These are phyloP conservation scores for Boletus fagicola DNA, from an alignment of 768 basidiomycete genomes.

Conservation along the genomic window DNA sequence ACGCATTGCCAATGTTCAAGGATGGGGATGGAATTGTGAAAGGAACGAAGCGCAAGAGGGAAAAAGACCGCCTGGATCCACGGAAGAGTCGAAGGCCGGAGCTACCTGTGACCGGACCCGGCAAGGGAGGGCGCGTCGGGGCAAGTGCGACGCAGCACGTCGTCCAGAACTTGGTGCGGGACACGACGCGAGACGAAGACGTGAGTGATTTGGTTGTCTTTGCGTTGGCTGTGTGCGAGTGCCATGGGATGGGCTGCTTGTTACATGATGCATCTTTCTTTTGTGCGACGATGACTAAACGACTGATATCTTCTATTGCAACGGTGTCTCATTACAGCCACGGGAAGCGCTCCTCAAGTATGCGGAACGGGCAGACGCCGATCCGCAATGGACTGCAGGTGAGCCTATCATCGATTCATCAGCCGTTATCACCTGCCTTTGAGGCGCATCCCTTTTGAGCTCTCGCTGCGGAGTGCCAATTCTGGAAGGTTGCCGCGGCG, in stretches of 20 bases:
- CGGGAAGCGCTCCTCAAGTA: constrained; percentile 96
- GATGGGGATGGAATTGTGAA: constrained; percentile 68
- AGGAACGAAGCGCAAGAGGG: constrained; percentile 83
- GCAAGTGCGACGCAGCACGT: constrained; percentile 97
- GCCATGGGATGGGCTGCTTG: not conserved
- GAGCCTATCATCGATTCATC: constrained; percentile 33
- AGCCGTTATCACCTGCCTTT: constrained; percentile 15
- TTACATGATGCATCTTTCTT: constrained; percentile 15
- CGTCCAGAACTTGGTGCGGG: constrained; percentile 90
- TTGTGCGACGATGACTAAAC: constrained; percentile 26
- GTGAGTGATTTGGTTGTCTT: constrained; percentile 56
- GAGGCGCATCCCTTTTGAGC: constrained; percentile 8
- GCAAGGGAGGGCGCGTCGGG: constrained; percentile 90
- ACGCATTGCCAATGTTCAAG: constrained; percentile 88
- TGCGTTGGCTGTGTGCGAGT: not conserved
- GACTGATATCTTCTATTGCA: constrained; percentile 17
- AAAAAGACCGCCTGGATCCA: constrained; percentile 85
- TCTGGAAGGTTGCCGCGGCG: constrained; percentile 29
- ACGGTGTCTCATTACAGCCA: constrained; percentile 55
- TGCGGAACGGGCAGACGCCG: constrained; percentile 69
- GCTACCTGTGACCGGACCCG: constrained; percentile 89
- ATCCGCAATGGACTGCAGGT: constrained; percentile 87
- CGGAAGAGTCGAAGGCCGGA: constrained; percentile 91
- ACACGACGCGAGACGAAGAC: constrained; percentile 89
- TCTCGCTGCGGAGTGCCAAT: constrained; percentile 31